Conservation (phyloP, 148 eudicot species). For the Nyssa sinensis region DNA sequence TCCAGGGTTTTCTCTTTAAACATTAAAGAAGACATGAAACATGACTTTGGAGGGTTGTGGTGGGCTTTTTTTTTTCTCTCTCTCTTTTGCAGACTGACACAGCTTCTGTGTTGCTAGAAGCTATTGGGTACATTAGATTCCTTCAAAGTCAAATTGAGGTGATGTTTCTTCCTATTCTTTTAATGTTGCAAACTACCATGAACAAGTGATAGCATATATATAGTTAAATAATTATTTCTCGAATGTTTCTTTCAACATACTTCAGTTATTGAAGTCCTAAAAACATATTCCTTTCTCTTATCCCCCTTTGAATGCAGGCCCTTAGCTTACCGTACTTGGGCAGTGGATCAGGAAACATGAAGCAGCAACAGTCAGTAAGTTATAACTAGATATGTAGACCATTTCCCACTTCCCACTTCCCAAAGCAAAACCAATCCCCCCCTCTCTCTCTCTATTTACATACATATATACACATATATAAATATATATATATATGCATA, state of each 20-base stretch:
- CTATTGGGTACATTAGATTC: constrained; percentile 94
- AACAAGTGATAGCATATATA: neutral
- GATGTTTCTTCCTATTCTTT: constrained; percentile 23
- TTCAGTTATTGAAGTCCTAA: too few species aligned
- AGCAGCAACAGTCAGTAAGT: constrained; percentile 62
- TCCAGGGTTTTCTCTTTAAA: neutral
- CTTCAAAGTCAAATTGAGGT: constrained; percentile 96
- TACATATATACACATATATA: neutral
- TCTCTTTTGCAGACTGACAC: constrained; percentile 90
- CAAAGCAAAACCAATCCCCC: neutral
- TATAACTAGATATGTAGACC: too few species aligned
- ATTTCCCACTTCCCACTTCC: too few species aligned
- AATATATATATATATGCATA: neutral
- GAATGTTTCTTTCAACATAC: too few species aligned
- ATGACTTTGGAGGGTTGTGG: constrained; percentile 18
- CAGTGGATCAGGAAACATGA: constrained; percentile 61
- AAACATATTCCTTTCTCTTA: neutral
- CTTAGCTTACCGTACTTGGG: constrained; percentile 83
- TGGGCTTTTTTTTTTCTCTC: neutral
- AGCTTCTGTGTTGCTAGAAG: constrained; percentile 91
- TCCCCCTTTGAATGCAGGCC: constrained; percentile 51
- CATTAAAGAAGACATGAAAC: constrained; percentile 5
- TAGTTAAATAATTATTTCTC: too few species aligned
- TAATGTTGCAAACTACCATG: constrained; percentile 24
- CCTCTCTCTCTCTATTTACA: constrained; percentile 8